Evolutionary conservation across 1,284 basidiomycete genomes (phyloP).

Genomic region (Melampsora medusae): DNA sequence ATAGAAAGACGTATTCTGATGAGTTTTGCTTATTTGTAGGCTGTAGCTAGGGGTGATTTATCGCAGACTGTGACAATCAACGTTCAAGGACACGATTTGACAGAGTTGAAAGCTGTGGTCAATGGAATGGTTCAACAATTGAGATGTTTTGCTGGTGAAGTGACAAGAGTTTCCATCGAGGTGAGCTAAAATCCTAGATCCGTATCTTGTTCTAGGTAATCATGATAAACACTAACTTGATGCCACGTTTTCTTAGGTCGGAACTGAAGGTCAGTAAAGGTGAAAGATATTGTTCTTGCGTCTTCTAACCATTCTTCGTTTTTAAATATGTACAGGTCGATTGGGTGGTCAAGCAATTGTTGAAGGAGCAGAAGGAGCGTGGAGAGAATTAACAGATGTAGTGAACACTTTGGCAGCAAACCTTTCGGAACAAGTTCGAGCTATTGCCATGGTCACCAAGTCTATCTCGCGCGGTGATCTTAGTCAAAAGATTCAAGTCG

Average conservation of each 20-base stretch:
- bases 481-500: constrained; percentile 92
- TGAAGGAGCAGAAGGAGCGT: constrained; percentile 87
- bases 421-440: constrained; percentile 88
- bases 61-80: constrained; percentile 94
- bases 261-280: constrained; percentile 21
- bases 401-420: constrained; percentile 88
- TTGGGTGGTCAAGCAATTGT: constrained; percentile 90
- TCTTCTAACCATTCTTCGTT: constrained; percentile 65
- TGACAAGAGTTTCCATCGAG: constrained; percentile 87
- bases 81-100: constrained; percentile 94
- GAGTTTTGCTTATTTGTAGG: constrained; percentile 54
- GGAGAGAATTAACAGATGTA: constrained; percentile 82
- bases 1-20: background rate
- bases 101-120: constrained; percentile 95
- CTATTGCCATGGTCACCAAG: constrained; percentile 91
- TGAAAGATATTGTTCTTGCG: constrained; percentile 25
- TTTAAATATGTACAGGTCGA: constrained; percentile 67
- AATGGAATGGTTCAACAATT: constrained; percentile 74
- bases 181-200: constrained; percentile 55
- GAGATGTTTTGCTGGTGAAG: constrained; percentile 77
- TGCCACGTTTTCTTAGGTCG: constrained; percentile 64
- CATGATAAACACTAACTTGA: constrained; percentile 82
- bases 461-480: constrained; percentile 94
- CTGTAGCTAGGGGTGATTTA: constrained; percentile 88
- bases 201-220: constrained; percentile 55